Evolutionary conservation across 208 protist genomes (phyloP).

Genomic region (Trypanosoma cruzi): DNA sequence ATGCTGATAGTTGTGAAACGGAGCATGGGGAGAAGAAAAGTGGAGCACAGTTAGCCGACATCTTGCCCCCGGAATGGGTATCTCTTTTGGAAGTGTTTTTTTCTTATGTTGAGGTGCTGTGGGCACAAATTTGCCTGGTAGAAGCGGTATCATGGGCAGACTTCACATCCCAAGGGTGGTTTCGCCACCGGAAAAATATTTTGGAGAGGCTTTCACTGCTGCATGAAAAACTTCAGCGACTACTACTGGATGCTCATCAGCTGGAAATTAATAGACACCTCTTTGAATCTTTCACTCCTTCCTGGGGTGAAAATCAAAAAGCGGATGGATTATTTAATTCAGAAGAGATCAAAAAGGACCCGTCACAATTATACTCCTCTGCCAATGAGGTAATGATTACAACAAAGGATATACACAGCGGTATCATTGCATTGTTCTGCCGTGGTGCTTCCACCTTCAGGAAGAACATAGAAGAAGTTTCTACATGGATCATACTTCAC

Average conservation of each 20-base stretch:
- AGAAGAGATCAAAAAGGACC: neutral
- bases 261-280: conserved; percentile 2
- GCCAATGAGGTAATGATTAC: neutral
- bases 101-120: conserved; percentile 31
- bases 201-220: conserved; percentile 14
- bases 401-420: conserved; percentile 1
- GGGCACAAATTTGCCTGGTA: conserved; percentile 30
- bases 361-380: neutral
- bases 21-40: neutral
- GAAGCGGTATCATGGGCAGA: conserved; percentile 30
- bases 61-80: conserved; percentile 6
- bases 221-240: conserved; percentile 29
- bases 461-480: conserved; percentile 24
- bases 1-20: neutral
- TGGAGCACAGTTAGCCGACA: neutral
- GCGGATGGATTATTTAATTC: neutral
- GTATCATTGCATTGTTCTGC: conserved; percentile 23
- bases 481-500: conserved; percentile 28
- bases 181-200: conserved; percentile 8
- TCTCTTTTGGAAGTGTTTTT: conserved; percentile 25
- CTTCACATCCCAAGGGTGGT: conserved; percentile 19
- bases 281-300: neutral
- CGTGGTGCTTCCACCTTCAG: conserved; percentile 16
- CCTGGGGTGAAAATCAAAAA: neutral
- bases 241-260: conserved; percentile 27